Evolutionary conservation across 2,329 filamentous ascomycete species (phyloP), one percentile per base, ranked within the genome.

Genomic region (Beauveria scarabaeidicola): DNA sequence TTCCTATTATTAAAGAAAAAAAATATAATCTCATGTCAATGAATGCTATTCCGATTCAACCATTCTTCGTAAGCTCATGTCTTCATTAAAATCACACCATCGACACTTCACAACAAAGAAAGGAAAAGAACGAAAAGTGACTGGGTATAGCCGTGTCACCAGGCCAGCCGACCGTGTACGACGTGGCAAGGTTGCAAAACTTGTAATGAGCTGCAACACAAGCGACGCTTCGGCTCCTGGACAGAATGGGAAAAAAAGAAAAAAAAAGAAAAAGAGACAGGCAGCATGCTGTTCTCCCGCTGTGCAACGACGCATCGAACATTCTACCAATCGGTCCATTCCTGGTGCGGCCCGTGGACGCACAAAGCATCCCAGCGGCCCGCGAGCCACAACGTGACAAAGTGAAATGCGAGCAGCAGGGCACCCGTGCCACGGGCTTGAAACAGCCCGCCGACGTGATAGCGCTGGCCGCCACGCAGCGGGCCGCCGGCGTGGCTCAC

Each of bases 361-460:
- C 75, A 77, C 15, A 77, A 55, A 15, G 68, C 64, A n/a, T 67
- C 64, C 70, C 72, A 72, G 11, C 64, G 66, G 7, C 64, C 64
- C 1, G 72, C 72, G 50, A 71, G 56, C 74, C 72, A 74, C 1
- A 77, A 25, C 1, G 69, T 65, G 1, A 62, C 61, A 54, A 74
- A 64, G 59, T 77, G 74, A 23, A 75, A 61, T 3, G 60, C 62
- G 5, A 75, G 61, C 2, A 76, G 65, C 3, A 69, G 11, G 19
- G 70, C 5, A 19, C 70, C 74, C 17, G 64, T 68, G 17, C 68
- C 66, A 29, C 5, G 74, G 9, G 19, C 70, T 25, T 62, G 56
- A 46, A 64, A 59, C 21, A 59, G 41, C 41, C 60, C 66, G 59
- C 41, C 64, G 61, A 15, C 61, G 62, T 21, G 63, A 59, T 40